Base-by-base conservation (phyloP, 495 filamentous ascomycete species). In the Neurospora sp. region DNA sequence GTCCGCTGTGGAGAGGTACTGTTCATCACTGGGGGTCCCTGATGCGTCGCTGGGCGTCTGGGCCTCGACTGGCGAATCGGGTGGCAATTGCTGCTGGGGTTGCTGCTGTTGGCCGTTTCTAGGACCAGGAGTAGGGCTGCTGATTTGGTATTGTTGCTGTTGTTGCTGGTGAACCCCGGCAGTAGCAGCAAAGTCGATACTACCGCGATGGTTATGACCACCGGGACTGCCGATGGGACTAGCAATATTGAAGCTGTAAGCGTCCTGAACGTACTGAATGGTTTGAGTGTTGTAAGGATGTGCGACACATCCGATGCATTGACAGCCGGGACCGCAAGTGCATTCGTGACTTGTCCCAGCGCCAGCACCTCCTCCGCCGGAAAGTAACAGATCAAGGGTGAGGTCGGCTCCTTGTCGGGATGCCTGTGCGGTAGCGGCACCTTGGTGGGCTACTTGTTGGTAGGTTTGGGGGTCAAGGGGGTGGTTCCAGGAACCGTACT, bases 221-320 rank as follows among this genome's bases (percentile, higher is more conserved):
- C 6, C 22, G 14, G 27, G 22, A 65, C 53, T 65, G 3, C 10
- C 14, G 20, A 61, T 31, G 12, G 53, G 22, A 37, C 40, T 45
- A 14, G 70, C 69, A 20, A 39, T 72, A 68, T 68, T 75, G 42
- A 42, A 72, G 70, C n/a, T 71, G 74, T 80, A 76, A 40, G 79
- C 79, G 8, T 76, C 75, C 45, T 75, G 78, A 41, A 93, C 88
- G 76, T 90, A 91, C 61, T 90, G 83, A 45, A 84, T 83, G n/a
- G 90, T 92, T n/a, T 88, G 86, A 27, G 87, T 81, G 77, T 94
- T 94, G 78, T 88, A 93, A 5, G 91, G 92, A 77, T 94, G 92
- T 44, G 86, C 84, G 31, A 87, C 80, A 76, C 92, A 94, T 27
- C 88, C 90, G 35, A 92, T 76, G 75, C 92, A 94, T 72, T 90